Base-by-base conservation (phyloP, 208 protist species). In the Leishmania braziliensis region DNA sequence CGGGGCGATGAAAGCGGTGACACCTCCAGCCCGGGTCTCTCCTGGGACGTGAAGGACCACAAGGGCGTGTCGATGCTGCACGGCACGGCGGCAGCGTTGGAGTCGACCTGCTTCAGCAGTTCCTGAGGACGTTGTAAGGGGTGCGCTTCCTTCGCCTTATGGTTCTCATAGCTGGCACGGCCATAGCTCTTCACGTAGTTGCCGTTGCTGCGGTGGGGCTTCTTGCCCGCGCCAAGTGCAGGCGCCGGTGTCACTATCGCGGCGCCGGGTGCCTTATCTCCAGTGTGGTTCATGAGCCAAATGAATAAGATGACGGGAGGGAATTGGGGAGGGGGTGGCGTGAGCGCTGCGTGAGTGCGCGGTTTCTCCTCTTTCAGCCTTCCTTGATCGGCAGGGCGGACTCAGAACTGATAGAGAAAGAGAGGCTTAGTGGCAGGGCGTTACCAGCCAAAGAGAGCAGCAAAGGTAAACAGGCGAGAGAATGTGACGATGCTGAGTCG, bases 161-260 rank as follows among this genome's bases (percentile, higher is more conserved):
- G 50, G n/a, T 65, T 75, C 26, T 86, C 83, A 36, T 75, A 71
- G 78, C 79, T 78, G 46, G 48, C 77, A 3, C 84, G 29, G 66
- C 74, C 65, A 68, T 77, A 78, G 60, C 74, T 80, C 71, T 88
- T 82, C 18, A 36, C 74, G 73, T 82, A 82, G 84, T 79, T 78
- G 39, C 58, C 80, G 39, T 75, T 53, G 62, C 72, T 83, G 79
- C 74, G 76, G 79, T 72, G 43, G 18, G 78, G 68, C 5, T 60
- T 50, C 10, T 76, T 68, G 66, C 60, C 74, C 1, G 76, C 50
- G 10, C 69, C 54, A 6, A 81, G 81, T 66, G 81, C 65, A 56
- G 81, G 81, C 62, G 81, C 70, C 50, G 81, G 81, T 8, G 81
- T 78, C 51, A 79, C 81, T 10, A 60, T 66, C 36, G 75, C 16